Percentiles rank a stretch among this genome's conserved stretches.
Conservation (phyloP, 2,329 filamentous ascomycete genomes). For the Epichloe uncinata region DNA sequence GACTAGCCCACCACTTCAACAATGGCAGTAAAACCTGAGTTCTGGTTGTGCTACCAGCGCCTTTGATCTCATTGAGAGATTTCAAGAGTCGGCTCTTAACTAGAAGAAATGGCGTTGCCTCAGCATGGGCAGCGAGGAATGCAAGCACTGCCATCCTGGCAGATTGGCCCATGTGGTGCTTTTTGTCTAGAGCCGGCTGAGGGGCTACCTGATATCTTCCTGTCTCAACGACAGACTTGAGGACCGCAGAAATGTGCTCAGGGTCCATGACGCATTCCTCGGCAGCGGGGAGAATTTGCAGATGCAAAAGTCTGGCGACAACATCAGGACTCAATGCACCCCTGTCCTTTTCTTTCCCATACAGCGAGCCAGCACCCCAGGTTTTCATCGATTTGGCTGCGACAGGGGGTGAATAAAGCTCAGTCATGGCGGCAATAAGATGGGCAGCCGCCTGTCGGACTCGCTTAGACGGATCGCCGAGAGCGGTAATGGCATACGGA, state of each 20-base stretch:
- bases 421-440: conserved; percentile 44
- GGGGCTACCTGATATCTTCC: conserved; percentile 25
- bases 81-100: conserved; percentile 62
- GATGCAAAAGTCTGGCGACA: conserved; percentile 46
- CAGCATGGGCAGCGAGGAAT: conserved; percentile 61
- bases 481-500: conserved; percentile 66
- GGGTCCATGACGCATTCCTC: conserved; percentile 80
- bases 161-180: conserved; percentile 43
- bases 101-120: conserved; percentile 51
- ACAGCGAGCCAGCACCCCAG: conserved; percentile 54
- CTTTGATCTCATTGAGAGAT: conserved; percentile 58
- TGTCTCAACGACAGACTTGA: conserved; percentile 31
- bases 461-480: conserved; percentile 62
- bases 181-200: conserved; percentile 32
- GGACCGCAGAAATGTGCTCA: conserved; percentile 50
- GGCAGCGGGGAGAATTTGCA: conserved; percentile 57
- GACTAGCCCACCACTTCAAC: conserved; percentile 52
- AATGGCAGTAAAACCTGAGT: conserved; percentile 65
- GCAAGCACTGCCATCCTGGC: conserved; percentile 51
- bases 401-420: conserved; percentile 27
- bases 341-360: conserved; percentile 36
- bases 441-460: conserved; percentile 65
- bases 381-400: conserved; percentile 26
- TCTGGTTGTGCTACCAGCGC: conserved; percentile 54
- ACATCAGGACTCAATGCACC: conserved; percentile 47